Percentiles rank a stretch among this genome's conserved stretches.
phyloP scores from a whole-genome alignment of 495 filamentous ascomycete genomes.

The Tuber calosporum region DNA sequence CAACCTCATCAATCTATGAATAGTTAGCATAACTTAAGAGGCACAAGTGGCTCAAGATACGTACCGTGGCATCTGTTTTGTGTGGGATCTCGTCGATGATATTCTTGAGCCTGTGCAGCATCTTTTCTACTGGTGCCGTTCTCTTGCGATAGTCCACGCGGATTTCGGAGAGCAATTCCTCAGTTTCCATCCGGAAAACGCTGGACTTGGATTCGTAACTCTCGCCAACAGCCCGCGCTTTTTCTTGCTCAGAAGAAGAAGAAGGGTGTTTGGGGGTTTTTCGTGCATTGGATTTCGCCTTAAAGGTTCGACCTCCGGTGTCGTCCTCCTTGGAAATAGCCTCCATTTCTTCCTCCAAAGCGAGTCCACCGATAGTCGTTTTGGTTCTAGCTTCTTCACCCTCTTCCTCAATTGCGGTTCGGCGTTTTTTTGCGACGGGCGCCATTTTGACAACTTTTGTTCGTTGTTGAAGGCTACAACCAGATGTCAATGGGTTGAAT shows the following conservation, averaged over 20 bases:
- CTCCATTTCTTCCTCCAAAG: conserved; percentile 10
- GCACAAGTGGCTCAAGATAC: conserved; percentile 16
- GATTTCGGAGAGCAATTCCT: conserved; percentile 68
- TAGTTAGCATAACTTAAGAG: conserved; percentile 3
- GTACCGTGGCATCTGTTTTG: conserved; percentile 51
- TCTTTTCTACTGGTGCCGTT: conserved; percentile 58
- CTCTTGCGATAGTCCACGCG: conserved; percentile 61
- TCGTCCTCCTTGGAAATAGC: conserved; percentile 9
- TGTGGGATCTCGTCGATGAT: conserved; percentile 65
- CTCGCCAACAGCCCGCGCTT: conserved; percentile 32
- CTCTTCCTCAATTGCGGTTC: conserved; percentile 6
- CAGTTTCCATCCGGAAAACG: conserved; percentile 79
- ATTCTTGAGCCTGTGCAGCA: conserved; percentile 63
- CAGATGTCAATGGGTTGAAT: not conserved
- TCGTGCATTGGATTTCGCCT: conserved; percentile 16
- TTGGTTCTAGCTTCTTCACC: not conserved
- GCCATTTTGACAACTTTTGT: conserved; percentile 48
- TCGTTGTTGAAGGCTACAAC: conserved; percentile 10
- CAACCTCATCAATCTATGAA: conserved; percentile 57
- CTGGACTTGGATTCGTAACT: conserved; percentile 55
- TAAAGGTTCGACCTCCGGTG: not conserved
- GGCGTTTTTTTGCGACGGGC: conserved; percentile 45
- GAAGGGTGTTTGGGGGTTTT: conserved; percentile 1
- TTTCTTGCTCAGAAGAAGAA: conserved; percentile 29
- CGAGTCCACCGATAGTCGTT: not conserved